Percentiles rank a stretch among this genome's conserved stretches.
Conservation (phyloP, 345 rosid genomes). For the Citrus sinensis region DNA sequence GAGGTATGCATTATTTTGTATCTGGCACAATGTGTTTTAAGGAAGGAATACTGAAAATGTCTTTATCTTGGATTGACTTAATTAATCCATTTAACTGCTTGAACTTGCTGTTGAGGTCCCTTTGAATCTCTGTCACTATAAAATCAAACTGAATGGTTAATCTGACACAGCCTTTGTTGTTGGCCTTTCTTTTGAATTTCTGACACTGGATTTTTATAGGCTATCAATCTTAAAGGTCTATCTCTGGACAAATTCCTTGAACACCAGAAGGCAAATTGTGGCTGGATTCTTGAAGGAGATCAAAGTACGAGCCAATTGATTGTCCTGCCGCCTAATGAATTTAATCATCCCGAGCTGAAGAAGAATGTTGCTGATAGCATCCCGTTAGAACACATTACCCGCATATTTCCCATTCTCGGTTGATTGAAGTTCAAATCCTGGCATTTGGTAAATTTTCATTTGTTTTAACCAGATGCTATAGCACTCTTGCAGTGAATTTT, state of each 20-base stretch:
- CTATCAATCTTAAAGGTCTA: slow-evolving; percentile 73
- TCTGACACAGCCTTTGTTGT: neutral
- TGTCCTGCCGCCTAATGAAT: slow-evolving; percentile 59
- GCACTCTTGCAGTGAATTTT: neutral
- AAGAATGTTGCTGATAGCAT: slow-evolving; percentile 60
- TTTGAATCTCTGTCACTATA: neutral
- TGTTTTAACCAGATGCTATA: neutral
- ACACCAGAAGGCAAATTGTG: slow-evolving; percentile 56
- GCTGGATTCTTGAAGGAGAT: slow-evolving; percentile 81
- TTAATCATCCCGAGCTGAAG: slow-evolving; percentile 87
- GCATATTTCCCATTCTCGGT: slow-evolving; percentile 91
- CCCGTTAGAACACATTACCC: slow-evolving; percentile 80
- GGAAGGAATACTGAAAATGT: neutral
- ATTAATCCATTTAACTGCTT: neutral
- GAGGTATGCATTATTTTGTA: slow-evolving; percentile 55
- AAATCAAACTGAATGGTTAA: neutral
- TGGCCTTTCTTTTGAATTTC: neutral
- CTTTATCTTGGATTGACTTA: neutral
- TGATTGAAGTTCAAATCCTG: slow-evolving; percentile 21
- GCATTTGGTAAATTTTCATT: neutral
- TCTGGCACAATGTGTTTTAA: neutral
- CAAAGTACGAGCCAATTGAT: slow-evolving; percentile 54
- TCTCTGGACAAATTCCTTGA: slow-evolving; percentile 85
- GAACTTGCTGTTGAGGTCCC: neutral
- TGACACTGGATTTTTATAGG: slow-evolving; percentile 38